Evolutionary conservation across 164 flowering plant species (phyloP).

Genomic region (Annona squamosa): DNA sequence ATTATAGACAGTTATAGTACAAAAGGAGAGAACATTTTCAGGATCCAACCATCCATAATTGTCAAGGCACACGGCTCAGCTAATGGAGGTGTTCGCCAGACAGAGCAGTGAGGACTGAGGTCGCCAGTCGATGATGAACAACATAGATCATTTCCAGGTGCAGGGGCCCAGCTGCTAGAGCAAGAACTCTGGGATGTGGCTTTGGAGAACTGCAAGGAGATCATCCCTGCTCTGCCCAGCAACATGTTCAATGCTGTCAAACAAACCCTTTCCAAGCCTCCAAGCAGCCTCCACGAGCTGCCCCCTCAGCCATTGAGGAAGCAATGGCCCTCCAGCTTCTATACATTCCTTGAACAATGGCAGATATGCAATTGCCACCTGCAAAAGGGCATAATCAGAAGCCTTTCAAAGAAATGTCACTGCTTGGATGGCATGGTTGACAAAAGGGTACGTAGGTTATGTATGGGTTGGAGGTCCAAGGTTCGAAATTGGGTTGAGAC

Average conservation of each 20-base stretch:
- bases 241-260: not conserved
- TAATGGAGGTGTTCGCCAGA: no score
- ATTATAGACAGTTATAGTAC: no score
- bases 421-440: no score
- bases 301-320: slow-evolving; percentile 76
- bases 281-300: slow-evolving; percentile 77
- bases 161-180: not conserved
- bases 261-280: slow-evolving; percentile 41
- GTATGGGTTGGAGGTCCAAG: no score
- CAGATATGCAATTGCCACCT: slow-evolving; percentile 61
- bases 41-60: no score
- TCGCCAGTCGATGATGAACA: not conserved
- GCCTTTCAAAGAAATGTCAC: no score
- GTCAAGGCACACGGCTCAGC: no score
- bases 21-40: no score
- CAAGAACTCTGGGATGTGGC: not conserved
- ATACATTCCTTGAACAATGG: slow-evolving; percentile 77
- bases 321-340: slow-evolving; percentile 43
- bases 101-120: no score
- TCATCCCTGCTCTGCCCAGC: not conserved
- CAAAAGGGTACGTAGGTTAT: no score
- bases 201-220: not conserved
- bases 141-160: not conserved
- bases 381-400: not conserved
- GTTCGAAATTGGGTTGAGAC: no score